Conservation (phyloP, 768 basidiomycete species). For the Pleurotus cornucopiae region DNA sequence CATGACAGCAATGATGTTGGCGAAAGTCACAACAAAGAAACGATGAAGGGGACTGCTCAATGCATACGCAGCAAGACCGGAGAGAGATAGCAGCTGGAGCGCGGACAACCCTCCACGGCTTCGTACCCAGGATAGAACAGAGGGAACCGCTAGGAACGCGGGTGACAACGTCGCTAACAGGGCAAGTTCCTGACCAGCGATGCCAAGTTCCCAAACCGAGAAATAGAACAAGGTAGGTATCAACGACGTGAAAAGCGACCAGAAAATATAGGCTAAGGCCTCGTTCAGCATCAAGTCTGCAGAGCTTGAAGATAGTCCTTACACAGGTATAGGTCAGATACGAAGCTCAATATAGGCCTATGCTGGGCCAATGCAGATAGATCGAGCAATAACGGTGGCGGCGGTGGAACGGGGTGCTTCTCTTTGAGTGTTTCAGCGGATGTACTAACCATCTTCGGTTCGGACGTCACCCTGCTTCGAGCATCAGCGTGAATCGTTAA, state of each 20-base stretch:
- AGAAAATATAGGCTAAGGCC: constrained; percentile 66
- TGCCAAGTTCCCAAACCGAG: constrained; percentile 85
- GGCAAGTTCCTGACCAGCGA: constrained; percentile 79
- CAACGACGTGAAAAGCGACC: constrained; percentile 79
- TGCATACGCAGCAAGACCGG: constrained; percentile 50
- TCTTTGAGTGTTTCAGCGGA: neutral
- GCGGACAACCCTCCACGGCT: constrained; percentile 45
- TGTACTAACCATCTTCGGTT: neutral
- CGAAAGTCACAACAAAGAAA: constrained; percentile 52
- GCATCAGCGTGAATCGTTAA: constrained; percentile 14
- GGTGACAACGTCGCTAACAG: constrained; percentile 72
- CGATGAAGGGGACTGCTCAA: constrained; percentile 48
- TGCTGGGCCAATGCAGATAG: neutral
- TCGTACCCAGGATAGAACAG: constrained; percentile 40
- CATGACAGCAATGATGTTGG: constrained; percentile 45
- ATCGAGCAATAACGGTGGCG: neutral
- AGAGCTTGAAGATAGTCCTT: constrained; percentile 18
- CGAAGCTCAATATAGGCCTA: constrained; percentile 23
- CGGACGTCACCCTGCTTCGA: neutral
- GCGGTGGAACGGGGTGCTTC: neutral
- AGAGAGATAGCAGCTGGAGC: constrained; percentile 45
- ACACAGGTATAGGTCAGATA: constrained; percentile 56
- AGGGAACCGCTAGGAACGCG: constrained; percentile 44
- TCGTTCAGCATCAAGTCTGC: constrained; percentile 7
- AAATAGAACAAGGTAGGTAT: constrained; percentile 86